Percentiles rank a stretch among this genome's conserved stretches.
Conservation (phyloP, 192 early-diverging fungal genomes). For the Umbelopsis ramanniana region DNA sequence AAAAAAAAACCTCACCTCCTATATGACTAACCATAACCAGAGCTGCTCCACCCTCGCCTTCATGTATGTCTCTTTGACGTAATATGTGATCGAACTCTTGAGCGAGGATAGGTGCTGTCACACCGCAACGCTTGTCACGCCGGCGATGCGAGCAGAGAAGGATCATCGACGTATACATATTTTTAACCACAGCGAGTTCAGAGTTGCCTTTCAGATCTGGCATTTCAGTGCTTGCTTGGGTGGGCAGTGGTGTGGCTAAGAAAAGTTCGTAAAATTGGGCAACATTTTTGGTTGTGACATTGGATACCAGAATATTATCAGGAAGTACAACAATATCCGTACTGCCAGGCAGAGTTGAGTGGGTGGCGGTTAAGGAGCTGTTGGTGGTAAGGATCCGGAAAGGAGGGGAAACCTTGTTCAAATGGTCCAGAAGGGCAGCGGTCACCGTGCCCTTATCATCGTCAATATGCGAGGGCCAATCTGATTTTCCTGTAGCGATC, state of each 20-base stretch:
- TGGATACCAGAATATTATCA: constrained; percentile 56
- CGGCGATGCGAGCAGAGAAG: constrained; percentile 61
- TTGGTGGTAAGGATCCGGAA: constrained; percentile 55
- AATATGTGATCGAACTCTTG: constrained; percentile 56
- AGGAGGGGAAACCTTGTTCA: constrained; percentile 4
- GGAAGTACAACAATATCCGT: constrained; percentile 53
- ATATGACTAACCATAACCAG: constrained; percentile 59
- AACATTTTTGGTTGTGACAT: constrained; percentile 49
- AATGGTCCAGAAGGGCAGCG: constrained; percentile 29
- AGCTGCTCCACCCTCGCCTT: constrained; percentile 46
- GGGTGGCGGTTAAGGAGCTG: constrained; percentile 34
- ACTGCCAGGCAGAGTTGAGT: constrained; percentile 37
- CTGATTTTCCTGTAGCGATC: constrained; percentile 55
- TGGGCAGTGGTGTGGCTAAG: constrained; percentile 30
- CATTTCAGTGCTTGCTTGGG: constrained; percentile 7
- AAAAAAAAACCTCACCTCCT: constrained; percentile 46
- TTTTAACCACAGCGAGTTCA: constrained; percentile 34
- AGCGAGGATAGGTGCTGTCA: constrained; percentile 53
- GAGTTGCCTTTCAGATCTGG: neutral
- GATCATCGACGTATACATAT: constrained; percentile 47
- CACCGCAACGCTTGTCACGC: constrained; percentile 64
- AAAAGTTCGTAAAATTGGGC: constrained; percentile 51
- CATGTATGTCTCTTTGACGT: constrained; percentile 49
- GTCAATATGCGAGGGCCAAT: constrained; percentile 56
- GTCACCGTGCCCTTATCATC: constrained; percentile 53